These are phyloP conservation scores for Penicillium simplicissimum DNA, from an alignment of 495 filamentous ascomycete genomes.

Conservation along the genomic window DNA sequence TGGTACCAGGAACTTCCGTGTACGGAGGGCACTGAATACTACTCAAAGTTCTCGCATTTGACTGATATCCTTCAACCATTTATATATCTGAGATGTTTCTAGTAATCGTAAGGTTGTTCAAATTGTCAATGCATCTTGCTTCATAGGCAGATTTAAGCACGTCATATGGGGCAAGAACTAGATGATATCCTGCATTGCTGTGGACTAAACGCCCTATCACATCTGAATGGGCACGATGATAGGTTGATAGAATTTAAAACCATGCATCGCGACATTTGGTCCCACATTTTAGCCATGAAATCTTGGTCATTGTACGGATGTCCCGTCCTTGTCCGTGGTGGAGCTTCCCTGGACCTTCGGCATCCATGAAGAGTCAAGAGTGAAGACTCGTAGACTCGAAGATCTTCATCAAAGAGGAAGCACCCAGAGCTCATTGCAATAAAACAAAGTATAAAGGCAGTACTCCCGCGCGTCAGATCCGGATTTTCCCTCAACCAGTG, in stretches of 20 bases:
- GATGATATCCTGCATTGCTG: not conserved
- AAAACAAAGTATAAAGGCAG: not conserved
- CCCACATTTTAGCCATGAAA: constrained; percentile 3
- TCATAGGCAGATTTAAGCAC: constrained; percentile 9
- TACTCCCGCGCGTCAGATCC: no score
- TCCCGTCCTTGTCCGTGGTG: not conserved
- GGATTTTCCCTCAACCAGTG: not conserved
- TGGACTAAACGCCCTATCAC: not conserved
- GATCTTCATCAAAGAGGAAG: not conserved
- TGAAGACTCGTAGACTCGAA: not conserved
- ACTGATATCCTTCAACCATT: not conserved
- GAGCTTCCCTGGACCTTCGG: not conserved
- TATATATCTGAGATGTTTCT: not conserved
- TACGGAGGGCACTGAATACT: no score
- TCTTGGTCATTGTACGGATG: not conserved
- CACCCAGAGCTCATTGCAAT: not conserved
- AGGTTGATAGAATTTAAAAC: not conserved
- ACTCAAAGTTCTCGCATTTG: not conserved
- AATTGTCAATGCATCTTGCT: not conserved
- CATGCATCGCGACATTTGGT: constrained; percentile 4
- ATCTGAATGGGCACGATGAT: not conserved
- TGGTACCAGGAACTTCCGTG: not conserved
- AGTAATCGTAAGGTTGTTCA: not conserved
- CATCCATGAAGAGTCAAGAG: not conserved
- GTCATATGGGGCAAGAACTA: constrained; percentile 8